Conservation (phyloP, 306 rosid species). For the Pyrus betulifolia region DNA sequence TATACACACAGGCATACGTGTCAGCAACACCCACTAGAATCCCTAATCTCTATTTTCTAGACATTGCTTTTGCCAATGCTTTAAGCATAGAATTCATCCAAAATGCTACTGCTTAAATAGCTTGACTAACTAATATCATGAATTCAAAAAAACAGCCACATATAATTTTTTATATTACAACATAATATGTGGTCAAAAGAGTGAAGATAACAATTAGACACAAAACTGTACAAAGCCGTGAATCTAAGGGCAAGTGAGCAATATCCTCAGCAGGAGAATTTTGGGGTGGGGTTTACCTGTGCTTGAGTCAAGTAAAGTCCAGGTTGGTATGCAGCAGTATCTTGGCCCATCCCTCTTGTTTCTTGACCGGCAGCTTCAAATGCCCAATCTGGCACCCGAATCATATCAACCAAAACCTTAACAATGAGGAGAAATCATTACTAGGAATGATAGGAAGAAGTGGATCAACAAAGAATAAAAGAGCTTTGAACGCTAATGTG, state of each 20-base stretch:
- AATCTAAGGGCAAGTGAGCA: not conserved
- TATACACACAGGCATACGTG: not conserved
- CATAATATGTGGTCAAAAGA: not conserved
- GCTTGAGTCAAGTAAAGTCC: constrained; percentile 95
- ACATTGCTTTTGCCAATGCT: constrained; percentile 4
- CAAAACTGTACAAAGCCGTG: not conserved
- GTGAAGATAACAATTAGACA: not conserved
- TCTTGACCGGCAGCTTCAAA: constrained; percentile 99
- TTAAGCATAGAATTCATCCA: not conserved
- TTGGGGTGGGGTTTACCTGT: constrained; percentile 38
- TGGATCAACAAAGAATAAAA: not conserved
- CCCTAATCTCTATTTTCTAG: constrained; percentile 1
- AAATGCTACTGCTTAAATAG: not conserved
- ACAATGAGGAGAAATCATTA: constrained; percentile 19
- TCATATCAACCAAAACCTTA: constrained; percentile 88
- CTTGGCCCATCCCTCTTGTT: constrained; percentile 91
- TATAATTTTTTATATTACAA: not conserved
- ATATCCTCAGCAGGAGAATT: not conserved
- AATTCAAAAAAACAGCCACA: not conserved
- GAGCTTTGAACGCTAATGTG: not conserved
- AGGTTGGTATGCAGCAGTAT: constrained; percentile 84
- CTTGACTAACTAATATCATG: not conserved
- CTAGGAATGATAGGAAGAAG: constrained; percentile 1
- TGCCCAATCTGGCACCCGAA: constrained; percentile 99
- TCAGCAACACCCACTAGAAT: not conserved